Evolutionary conservation across 441 rosid species (phyloP).

Genomic region (Arabidopsis hybrid): DNA sequence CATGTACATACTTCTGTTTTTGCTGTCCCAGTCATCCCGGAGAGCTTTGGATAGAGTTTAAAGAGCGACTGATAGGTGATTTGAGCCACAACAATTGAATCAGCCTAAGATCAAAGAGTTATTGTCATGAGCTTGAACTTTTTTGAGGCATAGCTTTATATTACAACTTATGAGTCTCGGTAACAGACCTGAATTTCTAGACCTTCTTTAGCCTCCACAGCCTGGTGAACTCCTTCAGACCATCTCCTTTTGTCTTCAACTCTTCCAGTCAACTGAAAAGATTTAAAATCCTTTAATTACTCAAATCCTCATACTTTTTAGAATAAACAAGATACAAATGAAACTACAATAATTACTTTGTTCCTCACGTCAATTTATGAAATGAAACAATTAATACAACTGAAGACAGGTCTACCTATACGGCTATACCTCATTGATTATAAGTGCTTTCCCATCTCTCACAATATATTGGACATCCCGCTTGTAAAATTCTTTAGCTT

Average conservation of each 20-base stretch:
- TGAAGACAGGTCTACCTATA: slow-evolving; percentile 44
- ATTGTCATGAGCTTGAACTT: slow-evolving; percentile 11
- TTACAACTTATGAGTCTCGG: neutral
- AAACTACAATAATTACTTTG: slow-evolving; percentile 9
- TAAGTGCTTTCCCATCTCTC: slow-evolving; percentile 91
- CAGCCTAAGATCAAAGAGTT: slow-evolving; percentile 66
- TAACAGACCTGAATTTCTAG: slow-evolving; percentile 78
- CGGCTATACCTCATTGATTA: slow-evolving; percentile 76
- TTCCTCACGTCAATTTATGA: neutral
- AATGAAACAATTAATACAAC: slow-evolving; percentile 16
- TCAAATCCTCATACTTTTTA: slow-evolving; percentile 6
- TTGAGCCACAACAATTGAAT: slow-evolving; percentile 97
- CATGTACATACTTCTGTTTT: slow-evolving; percentile 83
- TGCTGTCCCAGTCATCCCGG: slow-evolving; percentile 99
- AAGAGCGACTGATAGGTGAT: slow-evolving; percentile 97
- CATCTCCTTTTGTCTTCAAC: slow-evolving; percentile 98
- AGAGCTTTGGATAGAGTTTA: slow-evolving; percentile 95
- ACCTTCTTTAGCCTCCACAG: slow-evolving; percentile 99
- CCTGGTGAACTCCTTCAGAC: slow-evolving; percentile 98
- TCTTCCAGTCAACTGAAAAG: slow-evolving; percentile 90
- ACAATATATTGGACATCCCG: slow-evolving; percentile 93
- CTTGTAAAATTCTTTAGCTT: slow-evolving; percentile 97
- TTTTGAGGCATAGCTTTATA: slow-evolving; percentile 1
- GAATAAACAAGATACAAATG: neutral
- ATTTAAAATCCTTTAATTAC: slow-evolving; percentile 10